Conservation (phyloP, 441 rosid genomes). For the Erysimum pusillum region DNA sequence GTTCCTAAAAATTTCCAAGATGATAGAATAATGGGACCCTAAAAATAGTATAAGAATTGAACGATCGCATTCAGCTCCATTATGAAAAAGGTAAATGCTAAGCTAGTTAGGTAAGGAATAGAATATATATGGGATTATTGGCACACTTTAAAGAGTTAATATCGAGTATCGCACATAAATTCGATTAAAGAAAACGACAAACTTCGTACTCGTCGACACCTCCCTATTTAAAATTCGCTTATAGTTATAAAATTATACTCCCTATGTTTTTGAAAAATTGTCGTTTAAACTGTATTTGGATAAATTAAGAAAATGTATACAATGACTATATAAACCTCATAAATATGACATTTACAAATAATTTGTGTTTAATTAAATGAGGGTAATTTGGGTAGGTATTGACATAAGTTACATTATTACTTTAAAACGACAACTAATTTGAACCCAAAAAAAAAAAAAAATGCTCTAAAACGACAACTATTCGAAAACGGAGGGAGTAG, state of each 20-base stretch:
- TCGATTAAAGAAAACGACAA: background rate
- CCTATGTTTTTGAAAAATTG: no score
- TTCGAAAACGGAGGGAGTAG: no score
- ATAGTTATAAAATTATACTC: background rate
- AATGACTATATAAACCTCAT: no score
- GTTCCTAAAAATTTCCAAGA: background rate
- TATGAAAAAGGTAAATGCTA: constrained; percentile 39
- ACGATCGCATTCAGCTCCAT: constrained; percentile 41
- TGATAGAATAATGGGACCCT: constrained; percentile 12
- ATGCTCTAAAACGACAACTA: no score
- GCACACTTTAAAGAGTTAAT: constrained; percentile 20
- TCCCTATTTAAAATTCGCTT: background rate
- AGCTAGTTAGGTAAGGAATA: constrained; percentile 43
- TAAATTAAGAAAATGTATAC: no score
- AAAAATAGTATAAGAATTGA: constrained; percentile 17
- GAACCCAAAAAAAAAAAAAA: no score
- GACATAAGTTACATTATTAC: no score
- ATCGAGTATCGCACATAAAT: constrained; percentile 19
- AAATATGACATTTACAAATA: no score
- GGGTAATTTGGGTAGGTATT: no score
- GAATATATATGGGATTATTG: constrained; percentile 31
- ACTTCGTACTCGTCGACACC: constrained; percentile 31
- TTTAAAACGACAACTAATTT: no score
- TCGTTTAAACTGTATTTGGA: no score
- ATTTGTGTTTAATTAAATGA: no score